These are phyloP conservation scores for Bipolaris oryzae DNA, from an alignment of 2,329 filamentous ascomycete species.

Conservation along the genomic window DNA sequence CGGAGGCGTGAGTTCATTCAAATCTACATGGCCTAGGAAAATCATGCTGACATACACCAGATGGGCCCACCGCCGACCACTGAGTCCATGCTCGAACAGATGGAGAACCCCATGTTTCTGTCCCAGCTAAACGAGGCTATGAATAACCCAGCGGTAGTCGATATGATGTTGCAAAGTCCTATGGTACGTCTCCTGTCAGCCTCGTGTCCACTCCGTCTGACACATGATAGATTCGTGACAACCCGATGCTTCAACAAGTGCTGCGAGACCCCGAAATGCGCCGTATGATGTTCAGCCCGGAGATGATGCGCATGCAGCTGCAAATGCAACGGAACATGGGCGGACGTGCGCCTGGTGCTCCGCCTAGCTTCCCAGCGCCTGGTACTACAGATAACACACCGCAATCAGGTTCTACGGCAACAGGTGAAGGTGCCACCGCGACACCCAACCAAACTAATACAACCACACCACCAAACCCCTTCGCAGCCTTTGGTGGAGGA, in stretches of 20 bases:
- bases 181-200: conserved; percentile 54
- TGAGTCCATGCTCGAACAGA: conserved; percentile 81
- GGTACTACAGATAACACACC: conserved; percentile 88
- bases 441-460: conserved; percentile 46
- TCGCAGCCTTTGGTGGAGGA: conserved; percentile 52
- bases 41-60: conserved; percentile 55
- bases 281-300: conserved; percentile 90
- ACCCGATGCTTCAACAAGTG: conserved; percentile 86
- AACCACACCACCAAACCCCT: conserved; percentile 52
- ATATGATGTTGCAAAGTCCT: conserved; percentile 69
- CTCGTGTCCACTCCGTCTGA: conserved; percentile 16
- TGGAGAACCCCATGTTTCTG: conserved; percentile 85
- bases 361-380: conserved; percentile 79
- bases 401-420: conserved; percentile 20
- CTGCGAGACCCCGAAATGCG: conserved; percentile 88
- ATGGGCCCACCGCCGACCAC: conserved; percentile 87
- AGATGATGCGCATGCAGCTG: conserved; percentile 79
- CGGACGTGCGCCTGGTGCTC: conserved; percentile 52
- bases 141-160: conserved; percentile 91
- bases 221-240: conserved; percentile 69
- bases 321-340: conserved; percentile 75
- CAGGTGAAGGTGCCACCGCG: conserved; percentile 44
- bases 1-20: conserved; percentile 76
- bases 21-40: neutral
- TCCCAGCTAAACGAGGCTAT: conserved; percentile 93